Conservation (phyloP, 1,284 basidiomycete genomes). For the Cystobasidium slooffiae region DNA sequence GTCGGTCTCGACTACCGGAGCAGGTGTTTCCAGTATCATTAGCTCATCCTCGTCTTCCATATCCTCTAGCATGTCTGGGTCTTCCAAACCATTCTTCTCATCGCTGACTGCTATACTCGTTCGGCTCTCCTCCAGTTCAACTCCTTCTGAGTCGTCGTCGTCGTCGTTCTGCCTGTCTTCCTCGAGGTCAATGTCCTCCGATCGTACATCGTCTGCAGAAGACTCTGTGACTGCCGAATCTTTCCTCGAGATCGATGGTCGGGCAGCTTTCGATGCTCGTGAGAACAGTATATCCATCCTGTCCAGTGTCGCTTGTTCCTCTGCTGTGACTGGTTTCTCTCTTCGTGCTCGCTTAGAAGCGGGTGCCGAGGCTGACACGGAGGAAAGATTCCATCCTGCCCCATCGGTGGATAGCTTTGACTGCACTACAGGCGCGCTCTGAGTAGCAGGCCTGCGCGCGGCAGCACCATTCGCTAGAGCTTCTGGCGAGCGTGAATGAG, state of each 20-base stretch:
- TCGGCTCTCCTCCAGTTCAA: neutral
- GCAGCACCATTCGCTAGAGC: too few relatives aligned
- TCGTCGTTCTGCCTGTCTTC: neutral
- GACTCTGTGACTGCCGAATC: neutral
- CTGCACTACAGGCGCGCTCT: neutral
- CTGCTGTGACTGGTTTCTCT: conserved; percentile 4
- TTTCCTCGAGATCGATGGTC: neutral
- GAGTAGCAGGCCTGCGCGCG: neutral
- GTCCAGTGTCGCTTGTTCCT: conserved; percentile 13
- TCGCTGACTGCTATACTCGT: neutral
- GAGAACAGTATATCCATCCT: conserved; percentile 6
- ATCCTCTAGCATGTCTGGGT: conserved; percentile 17
- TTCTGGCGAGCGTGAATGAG: neutral
- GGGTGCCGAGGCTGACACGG: neutral
- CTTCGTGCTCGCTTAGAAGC: conserved; percentile 1
- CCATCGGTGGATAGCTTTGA: neutral
- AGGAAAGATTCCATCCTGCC: neutral
- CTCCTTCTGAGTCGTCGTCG: neutral
- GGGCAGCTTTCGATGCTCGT: neutral
- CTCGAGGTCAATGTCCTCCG: conserved; percentile 15
- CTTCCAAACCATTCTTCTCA: neutral
- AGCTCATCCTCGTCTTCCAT: neutral
- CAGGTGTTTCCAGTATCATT: neutral
- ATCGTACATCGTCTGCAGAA: conserved; percentile 3
- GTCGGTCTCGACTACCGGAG: neutral